Evolutionary conservation across 495 filamentous ascomycete species (phyloP), one percentile per base, ranked within the genome.

Genomic region (Aspergillus cristatus): DNA sequence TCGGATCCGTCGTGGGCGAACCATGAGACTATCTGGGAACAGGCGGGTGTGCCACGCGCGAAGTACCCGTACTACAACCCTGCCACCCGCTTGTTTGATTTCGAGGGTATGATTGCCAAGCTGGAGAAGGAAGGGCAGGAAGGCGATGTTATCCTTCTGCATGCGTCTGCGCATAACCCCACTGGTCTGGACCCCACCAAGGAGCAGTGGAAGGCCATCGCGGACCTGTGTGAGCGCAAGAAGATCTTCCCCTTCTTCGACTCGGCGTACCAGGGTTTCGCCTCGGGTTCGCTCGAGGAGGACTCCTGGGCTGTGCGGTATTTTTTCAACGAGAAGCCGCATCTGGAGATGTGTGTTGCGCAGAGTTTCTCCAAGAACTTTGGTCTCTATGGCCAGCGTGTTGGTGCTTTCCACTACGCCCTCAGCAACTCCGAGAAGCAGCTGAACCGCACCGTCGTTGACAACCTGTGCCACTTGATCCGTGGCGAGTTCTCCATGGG

Each of bases 351-450:
- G 51, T 67, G 63, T 28, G 64, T 73, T 15, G 65, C 63, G 6
- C 63, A 72, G 48, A 70, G 65, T 22, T 73, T 74, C 54, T 67
- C 72, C 14, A 75, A 75, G 57, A 75, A 70, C 54, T 68, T 75
- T 40, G 72, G 72, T 29, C 60, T 75, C 22, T 75, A 75, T 45
- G 69, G 69, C 30, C 62, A 74, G 57, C 65, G 69, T 16, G 57
- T 67, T 28, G 68, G 70, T 39, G 63, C 62, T 12, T 67, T 68
- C 52, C 71, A 72, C 53, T 60, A 70, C 40, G 62, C 68, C 18
- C 53, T 59, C 32, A 54, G 49, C 38, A 49, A 55, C 12, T 53
- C 37, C 14, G 43, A 53, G 5, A 48, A 57, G 25, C 34, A 55
- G 12, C 45, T 65, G 24, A 62, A 57, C 24, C 62, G 65, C 20